Evolutionary conservation across 148 eudicot species (phyloP), one percentile per base, ranked within the genome.

Genomic region (Fallopia convolvulus): DNA sequence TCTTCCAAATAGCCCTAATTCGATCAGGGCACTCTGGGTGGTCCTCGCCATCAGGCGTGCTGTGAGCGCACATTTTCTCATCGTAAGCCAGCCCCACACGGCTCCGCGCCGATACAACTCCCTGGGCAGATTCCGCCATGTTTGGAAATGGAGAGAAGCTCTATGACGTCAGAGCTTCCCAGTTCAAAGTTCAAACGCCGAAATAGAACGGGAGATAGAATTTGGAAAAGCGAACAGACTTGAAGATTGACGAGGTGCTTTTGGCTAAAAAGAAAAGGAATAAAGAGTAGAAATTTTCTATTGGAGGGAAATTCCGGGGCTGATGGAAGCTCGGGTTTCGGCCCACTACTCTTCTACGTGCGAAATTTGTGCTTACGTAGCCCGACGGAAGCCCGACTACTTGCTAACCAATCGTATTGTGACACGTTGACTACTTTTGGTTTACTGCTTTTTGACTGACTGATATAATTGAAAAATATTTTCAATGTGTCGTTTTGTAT

Each of bases 21-120:
- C 98, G 91, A 90, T 89, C 79, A 49, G 99, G 99, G 71, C 84
- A 86, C 76, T 96, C 99, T 42, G 98, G 98, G 60, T 96, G 99
- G 76, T 82, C 75, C 14, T 84, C 89, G 44, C 78, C 89, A 55
- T 80, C 79, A 20, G 89, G 89, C 33, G 88, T 81, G 50, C 61
- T 73, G 76, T 96, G 99, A 56, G 87, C 81, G 72, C 97, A 87
- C 99, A 96, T 96, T 56, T 88, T 63, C 48, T 91, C 97, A 77
- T 96, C 99, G 76, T 85, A 91, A 0, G 91, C 78, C 79, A 96
- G 77, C 50, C 98, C 99, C 23, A 95, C 99, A 9, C 91, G 88
- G 20, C 83, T 86, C 6, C 40, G 73, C 20, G 8, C 20, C 72
- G 44, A 6, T 36, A 36, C 72, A 14, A 17, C 17, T 68, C 44